Evolutionary conservation across 2,329 filamentous ascomycete genomes (phyloP), one percentile per base, ranked within the genome.

Genomic region (Pseudogymnoascus sp.): DNA sequence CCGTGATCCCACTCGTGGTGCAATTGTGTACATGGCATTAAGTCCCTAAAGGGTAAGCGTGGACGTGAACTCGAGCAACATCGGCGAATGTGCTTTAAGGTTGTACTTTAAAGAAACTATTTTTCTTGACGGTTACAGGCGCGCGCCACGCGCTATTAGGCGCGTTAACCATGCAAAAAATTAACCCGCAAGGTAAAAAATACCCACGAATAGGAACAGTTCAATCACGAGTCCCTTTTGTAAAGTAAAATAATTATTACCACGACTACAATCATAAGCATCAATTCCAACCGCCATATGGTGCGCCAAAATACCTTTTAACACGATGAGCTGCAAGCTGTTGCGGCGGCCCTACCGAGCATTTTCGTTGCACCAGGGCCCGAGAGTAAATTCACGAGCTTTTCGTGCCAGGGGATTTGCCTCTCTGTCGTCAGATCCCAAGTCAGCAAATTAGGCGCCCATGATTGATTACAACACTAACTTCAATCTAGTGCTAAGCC

Each of bases 401-500:
- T 19, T 52, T 52, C 2, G n/a, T n/a, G 10, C 30, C 15, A 57
- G 35, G 18, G 55, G 55, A 3, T 57, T 57, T 23, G 55, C 55
- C 19, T 57, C 33, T 15, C 33, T 57, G 19, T 57, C 55, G 4
- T 19, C 18, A 15, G 33, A 57, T 26, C 55, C 55, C 35, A 37
- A 23, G 55, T 57, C 5, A 35, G 55, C 37, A 37, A 34, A 23
- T 57, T 10, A 23, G 13, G 23, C 7, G 13, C 55, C 33, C 10
- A 10, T 33, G 3, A 26, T 28, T 18, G 12, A 18, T 57, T 35
- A 9, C 30, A 10, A 15, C 12, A 8, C 10, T 57, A 35, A 35
- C 35, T 15, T 37, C 3, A 23, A 37, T n/a, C 18, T 10, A 57
- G 55, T 38, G n/a, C 55, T 19, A 57, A 57, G 9, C 80, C 83